These are phyloP conservation scores for Skeletonema marinoi DNA, from an alignment of 108 stramenopile species.

Conservation along the genomic window DNA sequence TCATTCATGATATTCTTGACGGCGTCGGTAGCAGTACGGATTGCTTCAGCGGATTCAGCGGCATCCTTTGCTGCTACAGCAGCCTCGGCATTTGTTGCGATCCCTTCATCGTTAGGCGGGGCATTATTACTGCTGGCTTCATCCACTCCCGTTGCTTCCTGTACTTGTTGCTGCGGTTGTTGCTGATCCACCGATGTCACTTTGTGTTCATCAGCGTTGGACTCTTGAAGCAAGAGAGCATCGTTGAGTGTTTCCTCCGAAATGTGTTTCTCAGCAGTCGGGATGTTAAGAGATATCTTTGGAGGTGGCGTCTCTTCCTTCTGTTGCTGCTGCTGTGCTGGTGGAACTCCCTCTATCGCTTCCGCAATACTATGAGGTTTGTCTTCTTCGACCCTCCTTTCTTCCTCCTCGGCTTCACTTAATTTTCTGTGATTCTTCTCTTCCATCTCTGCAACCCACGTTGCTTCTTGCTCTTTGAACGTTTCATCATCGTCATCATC, in stretches of 20 bases:
- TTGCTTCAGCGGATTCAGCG: constrained; percentile 63
- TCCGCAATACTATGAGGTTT: neutral
- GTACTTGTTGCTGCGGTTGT: neutral
- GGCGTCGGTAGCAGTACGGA: constrained; percentile 53
- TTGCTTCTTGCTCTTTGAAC: neutral
- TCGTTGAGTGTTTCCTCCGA: constrained; percentile 65
- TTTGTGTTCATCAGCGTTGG: constrained; percentile 16
- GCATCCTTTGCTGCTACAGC: constrained; percentile 55
- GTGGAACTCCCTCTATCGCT: neutral
- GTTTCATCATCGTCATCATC: neutral
- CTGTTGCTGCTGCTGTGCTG: constrained; percentile 10
- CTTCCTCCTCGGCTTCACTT: neutral
- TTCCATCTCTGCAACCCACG: neutral
- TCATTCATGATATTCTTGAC: constrained; percentile 73
- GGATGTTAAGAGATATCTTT: constrained; percentile 56
- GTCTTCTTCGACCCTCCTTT: constrained; percentile 1
- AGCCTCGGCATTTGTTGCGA: constrained; percentile 11
- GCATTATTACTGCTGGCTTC: constrained; percentile 3
- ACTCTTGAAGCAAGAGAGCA: constrained; percentile 63
- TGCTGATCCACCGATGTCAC: constrained; percentile 5
- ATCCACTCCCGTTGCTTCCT: constrained; percentile 11
- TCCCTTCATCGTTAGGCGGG: neutral
- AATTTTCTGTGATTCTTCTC: neutral
- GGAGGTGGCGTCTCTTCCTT: constrained; percentile 31
- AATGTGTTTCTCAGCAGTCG: constrained; percentile 58